Base-by-base conservation (phyloP, 768 basidiomycete genomes). In the Steccherinum ochraceum region DNA sequence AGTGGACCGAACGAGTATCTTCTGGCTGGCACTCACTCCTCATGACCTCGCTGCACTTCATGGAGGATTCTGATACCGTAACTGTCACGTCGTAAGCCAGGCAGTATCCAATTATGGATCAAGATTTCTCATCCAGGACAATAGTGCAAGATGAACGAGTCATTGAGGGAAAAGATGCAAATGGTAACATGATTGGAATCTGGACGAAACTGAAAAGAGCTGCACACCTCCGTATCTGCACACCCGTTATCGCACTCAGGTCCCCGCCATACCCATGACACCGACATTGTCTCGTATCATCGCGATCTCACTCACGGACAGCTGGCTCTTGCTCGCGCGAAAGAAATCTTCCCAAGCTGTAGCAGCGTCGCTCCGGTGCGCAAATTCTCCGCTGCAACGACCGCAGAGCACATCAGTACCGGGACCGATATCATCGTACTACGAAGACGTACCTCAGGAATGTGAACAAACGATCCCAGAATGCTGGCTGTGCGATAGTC, bases 221-320 rank as follows among this genome's bases (percentile, higher is more conserved):
- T n/a, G n/a, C n/a, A n/a, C n/a, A n/a, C n/a, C n/a, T n/a, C n/a
- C n/a, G n/a, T n/a, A n/a, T n/a, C n/a, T n/a, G n/a, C n/a, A n/a
- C n/a, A n/a, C n/a, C n/a, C n/a, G n/a, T n/a, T n/a, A n/a, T 23
- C 24, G 4, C 4, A 19, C 23, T 69, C 64, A 90, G 48, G 78
- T 83, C 12, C 92, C 92, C 19, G 83, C 88, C 92, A 94, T 93
- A 24, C 93, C 93, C 40, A 82, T 75, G 21, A 95, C 78, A 3
- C 93, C 93, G 16, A 93, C 87, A 19, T 76, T 73, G 64, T 97
- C 95, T 45, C 95, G 78, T 59, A 97, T 93, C 73, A 80, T 89
- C 12, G 95, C 95, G 51, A 96, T 90, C 64, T 97, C 90, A 53
- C 75, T 83, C 0, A 91, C 83, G 16, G 81, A 88, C 60, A 99